Evolutionary conservation across 1,139 yeast species (phyloP).

Genomic region (Trichomonascaceae sp.): DNA sequence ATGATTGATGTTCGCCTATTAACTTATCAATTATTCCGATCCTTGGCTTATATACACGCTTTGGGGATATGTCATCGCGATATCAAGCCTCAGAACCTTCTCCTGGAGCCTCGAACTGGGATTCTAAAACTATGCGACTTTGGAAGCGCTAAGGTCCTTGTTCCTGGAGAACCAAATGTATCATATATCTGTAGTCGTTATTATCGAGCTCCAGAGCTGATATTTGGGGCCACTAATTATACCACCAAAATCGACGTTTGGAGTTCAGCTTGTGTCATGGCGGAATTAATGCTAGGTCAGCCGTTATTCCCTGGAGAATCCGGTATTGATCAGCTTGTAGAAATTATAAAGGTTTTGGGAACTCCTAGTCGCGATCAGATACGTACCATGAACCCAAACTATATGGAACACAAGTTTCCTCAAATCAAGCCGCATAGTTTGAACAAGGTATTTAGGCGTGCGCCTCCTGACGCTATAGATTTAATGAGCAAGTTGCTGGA

Average conservation of each 20-base stretch:
- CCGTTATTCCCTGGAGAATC: slow-evolving; percentile 97
- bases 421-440: slow-evolving; percentile 92
- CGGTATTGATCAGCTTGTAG: slow-evolving; percentile 95
- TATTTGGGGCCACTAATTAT: slow-evolving; percentile 85
- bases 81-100: slow-evolving; percentile 90
- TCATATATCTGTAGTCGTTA: slow-evolving; percentile 94
- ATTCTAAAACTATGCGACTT: slow-evolving; percentile 90
- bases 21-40: slow-evolving; percentile 86
- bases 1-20: slow-evolving; percentile 80
- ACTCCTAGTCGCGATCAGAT: slow-evolving; percentile 94
- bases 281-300: slow-evolving; percentile 89
- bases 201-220: slow-evolving; percentile 91
- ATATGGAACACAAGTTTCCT: slow-evolving; percentile 96
- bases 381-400: slow-evolving; percentile 91
- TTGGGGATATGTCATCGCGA: slow-evolving; percentile 95
- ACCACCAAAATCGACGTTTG: slow-evolving; percentile 97
- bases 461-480: slow-evolving; percentile 54
- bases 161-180: slow-evolving; percentile 88
- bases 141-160: slow-evolving; percentile 94
- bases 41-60: slow-evolving; percentile 85
- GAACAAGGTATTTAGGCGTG: slow-evolving; percentile 69
- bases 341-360: slow-evolving; percentile 90
- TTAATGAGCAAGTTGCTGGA: slow-evolving; percentile 57
- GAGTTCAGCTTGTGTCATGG: slow-evolving; percentile 95
- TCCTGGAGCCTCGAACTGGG: slow-evolving; percentile 81